Base-by-base conservation (phyloP, 164 flowering plant species). In the Dillenia turbinata region DNA sequence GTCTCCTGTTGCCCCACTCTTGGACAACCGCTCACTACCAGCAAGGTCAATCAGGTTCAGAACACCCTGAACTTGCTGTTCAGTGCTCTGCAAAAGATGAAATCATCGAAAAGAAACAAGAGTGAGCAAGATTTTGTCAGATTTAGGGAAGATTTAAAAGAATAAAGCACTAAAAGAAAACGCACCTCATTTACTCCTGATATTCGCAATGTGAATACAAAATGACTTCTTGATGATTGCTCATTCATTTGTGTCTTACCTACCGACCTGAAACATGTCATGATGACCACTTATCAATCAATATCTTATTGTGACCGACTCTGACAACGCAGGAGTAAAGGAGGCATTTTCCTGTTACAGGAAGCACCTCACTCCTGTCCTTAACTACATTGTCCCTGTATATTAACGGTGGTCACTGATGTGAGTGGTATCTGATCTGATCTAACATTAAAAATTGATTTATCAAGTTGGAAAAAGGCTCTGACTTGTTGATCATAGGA, bases 191-290 rank as follows among this genome's bases (percentile, higher is more conserved):
- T 65, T 6, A 60, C 61, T 10, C 69, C 73, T 48, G 59, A 59
- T 24, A 70, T 70, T 9, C 73, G 68, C 52, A 70, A 51, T 3
- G 73, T 70, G 44, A 70, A 70, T 5, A 70, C 73, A 70, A 70
- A 70, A 60, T 70, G 73, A 50, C 73, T 70, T 65, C 73, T 65
- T 40, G 73, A 70, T 54, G 73, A 70, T 2, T 70, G 73, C 43
- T 70, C 69, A 61, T 70, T 70, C 73, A 70, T 70, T 10, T 70
- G 59, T 16, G 73, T 70, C 65, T 49, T 65, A 11, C 73, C 73
- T 19, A 70, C 69, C 9, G 73, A 70, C 57, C 73, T 70, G 55
- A 66, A 16, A 15, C 40, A 33, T 40, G 43, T 17, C 0, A 6
- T 9, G 44, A 56, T 9, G 13, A 24, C 19, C 44, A 17, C 45